Conservation (phyloP, 768 basidiomycete genomes). For the Auriscalpium orientale region DNA sequence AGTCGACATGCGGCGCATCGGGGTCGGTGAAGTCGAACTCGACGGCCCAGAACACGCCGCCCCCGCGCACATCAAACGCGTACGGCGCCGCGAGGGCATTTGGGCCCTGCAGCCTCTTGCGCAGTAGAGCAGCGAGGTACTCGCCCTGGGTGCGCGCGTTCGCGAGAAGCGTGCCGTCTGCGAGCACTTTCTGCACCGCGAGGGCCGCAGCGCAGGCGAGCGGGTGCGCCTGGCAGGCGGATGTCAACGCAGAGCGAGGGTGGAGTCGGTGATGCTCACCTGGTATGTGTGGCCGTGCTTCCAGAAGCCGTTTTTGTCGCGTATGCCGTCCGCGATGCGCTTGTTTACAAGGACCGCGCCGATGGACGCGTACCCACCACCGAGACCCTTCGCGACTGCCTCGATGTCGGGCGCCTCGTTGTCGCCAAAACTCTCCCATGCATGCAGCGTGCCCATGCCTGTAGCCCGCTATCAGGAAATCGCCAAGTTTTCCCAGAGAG, state of each 20-base stretch:
- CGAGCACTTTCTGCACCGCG: conserved; percentile 72
- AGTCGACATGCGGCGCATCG: conserved; percentile 36
- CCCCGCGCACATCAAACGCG: conserved; percentile 76
- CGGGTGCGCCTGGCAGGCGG: conserved; percentile 50
- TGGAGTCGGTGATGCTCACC: conserved; percentile 27
- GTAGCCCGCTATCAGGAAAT: not conserved
- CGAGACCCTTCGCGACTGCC: conserved; percentile 84
- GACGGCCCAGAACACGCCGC: conserved; percentile 77
- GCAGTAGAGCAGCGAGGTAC: conserved; percentile 48
- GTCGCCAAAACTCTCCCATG: conserved; percentile 80
- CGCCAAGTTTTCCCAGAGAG: not conserved
- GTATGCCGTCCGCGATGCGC: conserved; percentile 62
- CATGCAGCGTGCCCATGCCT: conserved; percentile 86
- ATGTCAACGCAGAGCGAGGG: not conserved
- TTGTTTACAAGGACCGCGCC: conserved; percentile 76
- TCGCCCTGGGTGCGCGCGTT: conserved; percentile 54
- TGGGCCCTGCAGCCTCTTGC: conserved; percentile 44
- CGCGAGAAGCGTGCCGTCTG: conserved; percentile 60
- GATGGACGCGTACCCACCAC: conserved; percentile 84
- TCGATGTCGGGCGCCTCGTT: conserved; percentile 77
- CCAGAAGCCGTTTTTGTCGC: conserved; percentile 60
- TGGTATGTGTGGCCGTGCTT: conserved; percentile 87
- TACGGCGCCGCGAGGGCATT: conserved; percentile 55
- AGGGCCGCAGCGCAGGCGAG: conserved; percentile 72
- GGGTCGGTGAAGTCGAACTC: conserved; percentile 65